Conservation (phyloP, 768 basidiomycete genomes). For the Lactarius trivialis region DNA sequence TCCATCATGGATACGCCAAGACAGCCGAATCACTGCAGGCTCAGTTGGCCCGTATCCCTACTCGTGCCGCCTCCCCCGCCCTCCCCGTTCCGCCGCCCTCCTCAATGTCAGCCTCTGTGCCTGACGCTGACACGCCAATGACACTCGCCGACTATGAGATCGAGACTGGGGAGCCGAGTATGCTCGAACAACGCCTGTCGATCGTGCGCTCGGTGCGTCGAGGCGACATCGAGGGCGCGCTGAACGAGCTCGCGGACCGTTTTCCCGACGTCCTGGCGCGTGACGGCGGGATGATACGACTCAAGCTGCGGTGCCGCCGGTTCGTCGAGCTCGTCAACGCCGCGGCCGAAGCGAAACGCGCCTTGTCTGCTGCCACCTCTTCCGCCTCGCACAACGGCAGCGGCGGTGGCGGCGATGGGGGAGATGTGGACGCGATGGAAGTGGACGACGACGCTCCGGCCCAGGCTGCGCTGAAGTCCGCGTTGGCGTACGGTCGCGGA, state of each 20-base stretch:
- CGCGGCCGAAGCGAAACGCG: constrained; percentile 20
- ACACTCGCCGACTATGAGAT: constrained; percentile 28
- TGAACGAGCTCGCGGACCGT: constrained; percentile 46
- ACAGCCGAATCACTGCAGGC: constrained; percentile 63
- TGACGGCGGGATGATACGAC: constrained; percentile 64
- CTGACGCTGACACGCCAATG: constrained; percentile 18
- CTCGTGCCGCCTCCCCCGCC: constrained; percentile 16
- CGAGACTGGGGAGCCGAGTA: constrained; percentile 33
- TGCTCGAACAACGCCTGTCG: constrained; percentile 57
- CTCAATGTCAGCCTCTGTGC: constrained; percentile 15
- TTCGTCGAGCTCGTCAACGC: constrained; percentile 61
- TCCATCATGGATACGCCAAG: constrained; percentile 77
- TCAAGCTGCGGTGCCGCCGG: constrained; percentile 78
- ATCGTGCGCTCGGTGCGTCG: constrained; percentile 62
- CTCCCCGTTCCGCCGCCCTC: constrained; percentile 20
- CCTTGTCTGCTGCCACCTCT: background rate
- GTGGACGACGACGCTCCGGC: constrained; percentile 45
- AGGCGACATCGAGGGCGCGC: constrained; percentile 67
- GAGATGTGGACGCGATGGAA: constrained; percentile 37
- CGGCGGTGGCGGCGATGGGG: constrained; percentile 23
- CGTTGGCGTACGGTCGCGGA: constrained; percentile 68
- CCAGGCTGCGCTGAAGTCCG: constrained; percentile 53
- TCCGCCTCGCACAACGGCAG: constrained; percentile 9
- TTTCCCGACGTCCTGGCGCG: constrained; percentile 61
- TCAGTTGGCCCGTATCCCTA: constrained; percentile 29